Base-by-base conservation (phyloP, 495 filamentous ascomycete species). In the Geoglossum glabrum region DNA sequence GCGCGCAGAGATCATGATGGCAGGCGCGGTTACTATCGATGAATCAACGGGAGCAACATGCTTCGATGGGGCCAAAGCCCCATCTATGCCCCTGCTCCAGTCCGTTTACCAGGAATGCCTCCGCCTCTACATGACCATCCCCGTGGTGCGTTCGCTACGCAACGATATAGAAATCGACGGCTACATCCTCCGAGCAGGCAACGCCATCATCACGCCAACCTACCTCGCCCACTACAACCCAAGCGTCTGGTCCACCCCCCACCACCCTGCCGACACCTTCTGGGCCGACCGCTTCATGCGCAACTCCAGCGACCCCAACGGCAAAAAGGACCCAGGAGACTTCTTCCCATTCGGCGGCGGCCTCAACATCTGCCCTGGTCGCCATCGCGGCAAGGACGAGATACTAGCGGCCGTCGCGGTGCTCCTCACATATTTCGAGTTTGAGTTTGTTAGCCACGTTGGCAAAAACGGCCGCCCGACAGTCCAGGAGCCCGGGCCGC, bases 261-360 rank as follows among this genome's bases (percentile, higher is more conserved):
- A 30, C 9, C 47, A 30, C 23, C 23, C 47, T 10, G 27, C 23
- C 23, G 8, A 30, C 2, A n/a, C 23, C 47, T 8, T 25, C 23
- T 25, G 23, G 6, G 47, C 47, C 9, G 47, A 51, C 1, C 31
- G 31, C 31, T 34, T 26, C 47, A 10, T 30, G 9, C 6, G 3
- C 23, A 8, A 30, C 9, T 9, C 47, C 0, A 3, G 23, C 9
- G 47, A 51, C 8, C 2, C 23, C 9, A 26, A 25, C 27, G 0
- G 15, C 54, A 4, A 36, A n/a, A 8, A 25, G 27, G 23, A 25
- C 23, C 47, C 8, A 8, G 67, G 64, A 0, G 33, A 54, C 0
- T 73, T 62, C 60, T 57, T 69, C 23, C 69, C 70, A 10, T 71
- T 65, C 55, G 66, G 69, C 13, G 67, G 66, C 1, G 67, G 69